Conservation (phyloP, 768 basidiomycete species). For the Leccinum disarticulatum region DNA sequence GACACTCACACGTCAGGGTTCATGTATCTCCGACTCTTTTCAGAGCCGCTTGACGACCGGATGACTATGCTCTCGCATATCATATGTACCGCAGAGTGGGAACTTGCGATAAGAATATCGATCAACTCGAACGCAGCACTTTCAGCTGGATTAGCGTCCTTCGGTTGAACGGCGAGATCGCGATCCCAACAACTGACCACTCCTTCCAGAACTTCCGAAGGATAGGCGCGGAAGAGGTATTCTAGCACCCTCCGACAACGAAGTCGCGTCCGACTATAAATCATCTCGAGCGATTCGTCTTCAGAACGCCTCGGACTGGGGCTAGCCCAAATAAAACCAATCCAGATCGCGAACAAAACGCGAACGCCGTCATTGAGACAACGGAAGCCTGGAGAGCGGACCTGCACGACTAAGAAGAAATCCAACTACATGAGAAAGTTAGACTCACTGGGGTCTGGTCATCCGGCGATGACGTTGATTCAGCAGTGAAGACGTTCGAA, state of each 20-base stretch:
- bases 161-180: constrained; percentile 45
- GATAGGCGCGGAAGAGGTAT: constrained; percentile 78
- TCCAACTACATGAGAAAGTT: background rate
- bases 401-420: constrained; percentile 31
- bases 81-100: constrained; percentile 86
- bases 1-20: constrained; percentile 66
- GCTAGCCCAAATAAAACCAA: constrained; percentile 50
- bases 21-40: constrained; percentile 58
- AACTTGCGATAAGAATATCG: constrained; percentile 79
- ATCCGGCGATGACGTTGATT: constrained; percentile 49
- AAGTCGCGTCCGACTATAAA: constrained; percentile 62
- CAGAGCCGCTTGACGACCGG: constrained; percentile 55
- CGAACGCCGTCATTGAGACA: constrained; percentile 80
- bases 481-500: constrained; percentile 85
- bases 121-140: constrained; percentile 76
- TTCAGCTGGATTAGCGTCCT: constrained; percentile 41
- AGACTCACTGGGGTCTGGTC: constrained; percentile 59
- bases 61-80: constrained; percentile 77
- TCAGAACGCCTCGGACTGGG: constrained; percentile 49
- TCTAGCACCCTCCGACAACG: constrained; percentile 82
- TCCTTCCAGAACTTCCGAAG: constrained; percentile 80
- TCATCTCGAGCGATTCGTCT: constrained; percentile 66
- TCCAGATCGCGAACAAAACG: constrained; percentile 78
- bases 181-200: constrained; percentile 81
- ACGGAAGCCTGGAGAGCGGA: constrained; percentile 71